phyloP scores from a whole-genome alignment of 768 basidiomycete species.

The Pulveroboletus ravenelii region DNA sequence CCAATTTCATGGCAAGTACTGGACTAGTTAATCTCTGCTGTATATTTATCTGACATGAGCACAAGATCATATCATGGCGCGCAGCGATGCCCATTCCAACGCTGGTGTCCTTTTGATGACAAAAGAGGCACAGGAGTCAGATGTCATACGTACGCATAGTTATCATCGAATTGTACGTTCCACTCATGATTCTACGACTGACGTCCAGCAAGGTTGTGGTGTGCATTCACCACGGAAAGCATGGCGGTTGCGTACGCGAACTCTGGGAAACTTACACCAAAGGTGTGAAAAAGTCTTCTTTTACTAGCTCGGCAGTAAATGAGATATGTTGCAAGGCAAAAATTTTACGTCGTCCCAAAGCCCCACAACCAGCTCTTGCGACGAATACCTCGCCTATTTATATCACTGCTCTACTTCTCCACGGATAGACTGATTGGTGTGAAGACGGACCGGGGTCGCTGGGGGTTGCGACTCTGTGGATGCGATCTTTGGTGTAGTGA shows the following conservation, averaged over 20 bases:
- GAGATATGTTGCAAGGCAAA: constrained; percentile 27
- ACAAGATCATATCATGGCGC: constrained; percentile 34
- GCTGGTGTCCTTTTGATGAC: constrained; percentile 63
- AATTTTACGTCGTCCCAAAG: constrained; percentile 30
- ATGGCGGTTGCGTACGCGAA: constrained; percentile 78
- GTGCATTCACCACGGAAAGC: constrained; percentile 76
- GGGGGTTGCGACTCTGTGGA: not conserved
- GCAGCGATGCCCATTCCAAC: constrained; percentile 44
- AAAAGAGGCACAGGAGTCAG: constrained; percentile 35
- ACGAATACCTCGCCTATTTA: constrained; percentile 41
- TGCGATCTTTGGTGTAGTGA: not conserved
- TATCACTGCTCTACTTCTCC: constrained; percentile 51
- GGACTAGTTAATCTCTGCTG: not conserved
- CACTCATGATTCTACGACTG: not conserved
- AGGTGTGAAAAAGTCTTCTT: constrained; percentile 37
- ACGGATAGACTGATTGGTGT: constrained; percentile 5
- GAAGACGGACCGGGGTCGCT: not conserved
- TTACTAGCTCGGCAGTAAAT: not conserved
- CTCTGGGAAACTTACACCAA: constrained; percentile 47
- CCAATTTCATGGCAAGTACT: constrained; percentile 48
- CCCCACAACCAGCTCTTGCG: not conserved
- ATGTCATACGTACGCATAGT: constrained; percentile 25
- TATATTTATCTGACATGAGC: not conserved
- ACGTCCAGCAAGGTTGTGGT: constrained; percentile 64
- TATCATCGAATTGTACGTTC: not conserved